Conservation (phyloP, 2,329 filamentous ascomycete genomes). For the Akanthomyces uredinophilus region DNA sequence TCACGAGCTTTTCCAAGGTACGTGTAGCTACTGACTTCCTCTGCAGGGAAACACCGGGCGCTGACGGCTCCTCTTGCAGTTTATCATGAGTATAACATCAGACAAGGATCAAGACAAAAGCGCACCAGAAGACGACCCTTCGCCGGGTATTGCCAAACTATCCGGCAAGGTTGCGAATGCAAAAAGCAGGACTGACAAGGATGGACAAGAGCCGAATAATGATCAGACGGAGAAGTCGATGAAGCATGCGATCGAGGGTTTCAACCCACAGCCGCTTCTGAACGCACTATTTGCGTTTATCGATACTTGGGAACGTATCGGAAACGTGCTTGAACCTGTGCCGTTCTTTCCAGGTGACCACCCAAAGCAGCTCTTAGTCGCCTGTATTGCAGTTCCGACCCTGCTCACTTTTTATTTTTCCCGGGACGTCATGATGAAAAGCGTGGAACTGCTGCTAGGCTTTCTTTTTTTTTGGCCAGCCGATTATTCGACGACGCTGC, state of each 20-base stretch:
- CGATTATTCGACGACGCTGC: conserved; percentile 59
- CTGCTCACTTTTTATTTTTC: conserved; percentile 32
- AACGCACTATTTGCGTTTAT: conserved; percentile 40
- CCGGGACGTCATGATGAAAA: conserved; percentile 59
- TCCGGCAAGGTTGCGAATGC: conserved; percentile 24
- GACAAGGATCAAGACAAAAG: conserved; percentile 29
- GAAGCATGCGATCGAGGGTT: conserved; percentile 67
- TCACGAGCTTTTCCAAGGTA: conserved; percentile 57
- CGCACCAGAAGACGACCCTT: conserved; percentile 35
- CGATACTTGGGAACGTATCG: conserved; percentile 48
- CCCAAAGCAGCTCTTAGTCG: conserved; percentile 50
- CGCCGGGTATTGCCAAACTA: conserved; percentile 40
- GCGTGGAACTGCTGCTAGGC: conserved; percentile 59
- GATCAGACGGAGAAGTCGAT: conserved; percentile 78
- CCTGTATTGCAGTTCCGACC: neutral
- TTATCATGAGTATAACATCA: neutral
- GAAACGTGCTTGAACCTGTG: conserved; percentile 55
- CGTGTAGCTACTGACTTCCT: conserved; percentile 23
- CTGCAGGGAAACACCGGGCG: neutral
- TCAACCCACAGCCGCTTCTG: conserved; percentile 70
- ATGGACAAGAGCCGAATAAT: conserved; percentile 43
- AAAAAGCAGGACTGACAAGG: conserved; percentile 37
- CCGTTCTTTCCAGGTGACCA: conserved; percentile 52
- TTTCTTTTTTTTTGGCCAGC: conserved; percentile 78
- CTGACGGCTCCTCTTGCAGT: neutral